Percentiles rank a stretch among this genome's conserved stretches.
phyloP scores from a whole-genome alignment of 352 stramenopile species.

The Phytophthora chlamydospora region DNA sequence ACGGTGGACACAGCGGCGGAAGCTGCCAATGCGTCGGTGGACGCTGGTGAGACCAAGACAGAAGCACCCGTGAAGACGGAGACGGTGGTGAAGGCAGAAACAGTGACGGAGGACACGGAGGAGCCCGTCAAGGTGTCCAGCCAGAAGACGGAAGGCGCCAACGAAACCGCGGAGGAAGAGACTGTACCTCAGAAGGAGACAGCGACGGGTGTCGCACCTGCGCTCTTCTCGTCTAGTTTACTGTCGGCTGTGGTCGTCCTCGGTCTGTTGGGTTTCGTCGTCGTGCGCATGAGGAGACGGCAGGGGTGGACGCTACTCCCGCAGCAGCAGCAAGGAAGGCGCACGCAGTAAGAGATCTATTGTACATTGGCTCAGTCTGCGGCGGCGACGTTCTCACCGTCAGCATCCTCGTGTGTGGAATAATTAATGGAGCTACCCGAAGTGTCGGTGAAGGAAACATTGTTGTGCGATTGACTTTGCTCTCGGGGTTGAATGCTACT shows the following conservation, averaged over 20 bases:
- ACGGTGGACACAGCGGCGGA: constrained; percentile 3
- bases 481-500: too few species aligned
- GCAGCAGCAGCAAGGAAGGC: constrained; percentile 28
- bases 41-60: not conserved
- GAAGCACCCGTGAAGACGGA: not conserved
- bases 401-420: too few species aligned
- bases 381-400: too few species aligned
- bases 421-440: too few species aligned
- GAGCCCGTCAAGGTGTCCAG: constrained; percentile 18
- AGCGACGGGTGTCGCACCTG: not conserved
- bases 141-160: constrained; percentile 24
- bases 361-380: constrained; percentile 10
- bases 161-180: constrained; percentile 15
- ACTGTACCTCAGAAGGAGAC: not conserved
- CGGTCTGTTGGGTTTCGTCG: constrained; percentile 18
- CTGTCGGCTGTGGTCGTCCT: constrained; percentile 14
- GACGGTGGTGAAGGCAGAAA: constrained; percentile 8
- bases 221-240: constrained; percentile 14
- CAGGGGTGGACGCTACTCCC: constrained; percentile 23
- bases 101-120: constrained; percentile 24
- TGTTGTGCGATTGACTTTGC: too few species aligned
- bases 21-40: constrained; percentile 4
- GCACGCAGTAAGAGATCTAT: constrained; percentile 15
- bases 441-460: too few species aligned
- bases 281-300: constrained; percentile 20